Conservation (phyloP, 2,329 filamentous ascomycete genomes). For the Calonectria pteridis region DNA sequence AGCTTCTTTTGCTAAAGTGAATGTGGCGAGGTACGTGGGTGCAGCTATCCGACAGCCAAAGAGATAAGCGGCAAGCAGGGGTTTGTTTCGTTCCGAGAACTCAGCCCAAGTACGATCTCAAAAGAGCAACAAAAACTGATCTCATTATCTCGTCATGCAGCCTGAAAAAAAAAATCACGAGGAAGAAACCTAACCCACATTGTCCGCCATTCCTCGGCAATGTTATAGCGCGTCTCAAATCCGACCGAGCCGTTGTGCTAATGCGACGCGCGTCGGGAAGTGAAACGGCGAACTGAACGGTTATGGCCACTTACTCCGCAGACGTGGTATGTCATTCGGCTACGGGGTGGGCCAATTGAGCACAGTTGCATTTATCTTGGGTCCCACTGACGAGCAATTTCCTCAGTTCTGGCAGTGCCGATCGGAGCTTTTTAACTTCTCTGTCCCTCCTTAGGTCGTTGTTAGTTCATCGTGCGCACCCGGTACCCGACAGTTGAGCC, state of each 20-base stretch:
- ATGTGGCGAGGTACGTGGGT: too few relatives aligned
- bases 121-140: background rate
- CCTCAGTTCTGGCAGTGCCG: background rate
- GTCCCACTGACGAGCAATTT: background rate
- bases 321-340: background rate
- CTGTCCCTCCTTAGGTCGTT: background rate
- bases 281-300: background rate
- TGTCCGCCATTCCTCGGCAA: background rate
- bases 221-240: background rate
- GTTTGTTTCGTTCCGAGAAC: background rate
- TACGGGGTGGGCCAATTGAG: background rate
- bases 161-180: background rate
- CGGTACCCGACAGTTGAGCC: constrained; percentile 2
- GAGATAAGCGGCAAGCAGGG: background rate
- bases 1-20: too few relatives aligned
- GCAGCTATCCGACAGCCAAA: too few relatives aligned
- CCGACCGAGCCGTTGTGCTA: background rate
- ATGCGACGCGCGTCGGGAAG: background rate
- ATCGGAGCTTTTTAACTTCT: background rate
- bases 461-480: background rate
- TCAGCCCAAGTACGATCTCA: background rate
- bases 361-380: background rate
- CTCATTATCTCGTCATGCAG: background rate
- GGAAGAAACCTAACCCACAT: background rate
- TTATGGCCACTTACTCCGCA: background rate